These are phyloP conservation scores for Elsinoe ampelina DNA, from an alignment of 2,329 filamentous ascomycete genomes.

Conservation along the genomic window DNA sequence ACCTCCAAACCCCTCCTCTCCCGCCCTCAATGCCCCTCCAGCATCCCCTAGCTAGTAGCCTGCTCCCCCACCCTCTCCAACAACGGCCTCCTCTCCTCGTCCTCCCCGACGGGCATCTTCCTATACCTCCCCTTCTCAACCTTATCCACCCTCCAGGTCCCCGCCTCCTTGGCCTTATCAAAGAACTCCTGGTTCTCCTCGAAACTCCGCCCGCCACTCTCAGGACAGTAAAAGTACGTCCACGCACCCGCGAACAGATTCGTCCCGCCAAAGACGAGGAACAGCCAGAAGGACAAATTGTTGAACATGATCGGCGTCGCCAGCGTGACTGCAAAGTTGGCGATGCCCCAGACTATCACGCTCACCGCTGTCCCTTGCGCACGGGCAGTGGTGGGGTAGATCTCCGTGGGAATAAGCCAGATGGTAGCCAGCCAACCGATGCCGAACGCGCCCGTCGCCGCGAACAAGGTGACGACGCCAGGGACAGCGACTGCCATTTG, in stretches of 20 bases:
- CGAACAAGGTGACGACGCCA: constrained; percentile 44
- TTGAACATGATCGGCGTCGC: constrained; percentile 52
- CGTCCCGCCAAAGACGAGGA: constrained; percentile 46
- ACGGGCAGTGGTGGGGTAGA: constrained; percentile 46
- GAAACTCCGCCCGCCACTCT: constrained; percentile 49
- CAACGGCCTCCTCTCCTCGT: constrained; percentile 39
- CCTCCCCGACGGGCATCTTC: constrained; percentile 35
- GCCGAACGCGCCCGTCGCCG: constrained; percentile 52
- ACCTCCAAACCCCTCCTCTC: background rate
- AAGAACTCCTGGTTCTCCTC: constrained; percentile 55
- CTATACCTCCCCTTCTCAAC: constrained; percentile 45
- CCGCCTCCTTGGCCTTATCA: constrained; percentile 40
- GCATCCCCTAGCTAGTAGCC: constrained; percentile 7
- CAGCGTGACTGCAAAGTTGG: constrained; percentile 50
- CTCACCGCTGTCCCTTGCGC: constrained; percentile 47
- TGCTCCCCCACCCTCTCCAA: constrained; percentile 37
- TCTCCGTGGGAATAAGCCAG: constrained; percentile 51
- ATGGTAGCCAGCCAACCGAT: constrained; percentile 52
- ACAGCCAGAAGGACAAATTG: constrained; percentile 50
- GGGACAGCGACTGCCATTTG: constrained; percentile 39
- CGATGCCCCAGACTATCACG: constrained; percentile 48
- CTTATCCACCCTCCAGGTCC: constrained; percentile 45
- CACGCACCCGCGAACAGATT: constrained; percentile 47
- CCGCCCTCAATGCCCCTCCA: background rate
- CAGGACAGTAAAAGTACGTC: constrained; percentile 46